Evolutionary conservation across 306 rosid species (phyloP), one percentile per base, ranked within the genome.

Genomic region (Malus asiatica): DNA sequence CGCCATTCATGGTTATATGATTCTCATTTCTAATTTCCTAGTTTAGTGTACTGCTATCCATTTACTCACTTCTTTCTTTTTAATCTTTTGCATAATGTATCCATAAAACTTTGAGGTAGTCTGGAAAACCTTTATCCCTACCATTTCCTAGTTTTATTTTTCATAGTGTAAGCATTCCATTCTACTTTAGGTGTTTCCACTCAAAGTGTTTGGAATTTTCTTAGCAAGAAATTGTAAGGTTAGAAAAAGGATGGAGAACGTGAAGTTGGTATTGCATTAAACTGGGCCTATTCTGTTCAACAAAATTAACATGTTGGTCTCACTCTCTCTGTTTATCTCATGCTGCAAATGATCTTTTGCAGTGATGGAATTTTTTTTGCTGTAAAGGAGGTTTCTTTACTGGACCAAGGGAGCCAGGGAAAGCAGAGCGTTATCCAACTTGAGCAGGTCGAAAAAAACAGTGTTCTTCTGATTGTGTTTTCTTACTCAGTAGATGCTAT

Each of bases 311-410:
- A 11, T 48, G 61, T 51, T 27, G 35, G 12, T 51, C 62, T 70
- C 53, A 48, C 66, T 25, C 57, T 11, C 66, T 53, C 13, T 40
- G 3, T 57, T 25, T 77, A 4, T 53, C 20, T 71, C 62, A 30
- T 40, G 25, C 51, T 60, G 19, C 33, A n/a, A 52, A 68, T 70
- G 9, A 77, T 71, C 44, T 70, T 46, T 27, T 76, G 84, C 84
- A 89, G 91, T 27, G 90, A 88, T 82, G 92, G 92, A 25, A 76
- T 75, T 69, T 82, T 84, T 86, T 88, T 86, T 52, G 90, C 90
- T 23, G 88, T 86, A 12, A 88, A 88, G 81, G 92, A 88, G 82
- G 90, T 86, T 53, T 86, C 92, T n/a, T 80, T 88, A 61, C 71
- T 84, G 76, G 92, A 88, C 80, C 84, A 84, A 51, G 89, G 88